Conservation (phyloP, 129 eudicot species). For the Tagetes patula region DNA sequence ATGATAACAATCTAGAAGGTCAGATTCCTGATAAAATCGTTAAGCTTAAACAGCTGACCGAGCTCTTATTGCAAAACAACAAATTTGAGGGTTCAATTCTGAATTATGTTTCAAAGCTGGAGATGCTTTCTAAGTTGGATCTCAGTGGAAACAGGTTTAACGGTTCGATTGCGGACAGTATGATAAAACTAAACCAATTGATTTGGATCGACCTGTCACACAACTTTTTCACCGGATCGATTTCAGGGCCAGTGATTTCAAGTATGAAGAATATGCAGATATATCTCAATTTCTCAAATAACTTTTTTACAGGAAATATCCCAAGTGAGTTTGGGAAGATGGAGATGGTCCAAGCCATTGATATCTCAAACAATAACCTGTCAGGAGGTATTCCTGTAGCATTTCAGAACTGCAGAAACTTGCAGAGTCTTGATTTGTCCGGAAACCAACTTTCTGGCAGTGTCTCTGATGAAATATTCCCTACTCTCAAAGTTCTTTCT, state of each 20-base stretch:
- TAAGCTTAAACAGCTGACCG: slow-evolving; percentile 50
- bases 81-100: slow-evolving; percentile 56
- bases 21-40: slow-evolving; percentile 54
- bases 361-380: slow-evolving; percentile 70
- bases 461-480: slow-evolving; percentile 38
- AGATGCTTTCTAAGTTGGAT: slow-evolving; percentile 54
- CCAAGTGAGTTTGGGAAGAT: slow-evolving; percentile 65
- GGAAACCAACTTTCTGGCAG: slow-evolving; percentile 55
- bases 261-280: slow-evolving; percentile 60
- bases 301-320: slow-evolving; percentile 48
- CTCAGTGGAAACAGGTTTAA: slow-evolving; percentile 68
- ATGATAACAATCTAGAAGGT: slow-evolving; percentile 63
- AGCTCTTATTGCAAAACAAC: slow-evolving; percentile 54
- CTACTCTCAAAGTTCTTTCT: slow-evolving; percentile 37
- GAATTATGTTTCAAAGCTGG: slow-evolving; percentile 48
- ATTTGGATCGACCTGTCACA: slow-evolving; percentile 57
- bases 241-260: slow-evolving; percentile 51
- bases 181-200: slow-evolving; percentile 43
- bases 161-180: slow-evolving; percentile 54
- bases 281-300: slow-evolving; percentile 64
- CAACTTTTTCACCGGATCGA: slow-evolving; percentile 54
- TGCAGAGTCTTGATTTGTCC: slow-evolving; percentile 60
- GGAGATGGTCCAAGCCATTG: slow-evolving; percentile 75
- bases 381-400: slow-evolving; percentile 57
- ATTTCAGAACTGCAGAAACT: slow-evolving; percentile 57